These are phyloP conservation scores for Arctium lappa DNA, from an alignment of 129 eudicot species.

Conservation along the genomic window DNA sequence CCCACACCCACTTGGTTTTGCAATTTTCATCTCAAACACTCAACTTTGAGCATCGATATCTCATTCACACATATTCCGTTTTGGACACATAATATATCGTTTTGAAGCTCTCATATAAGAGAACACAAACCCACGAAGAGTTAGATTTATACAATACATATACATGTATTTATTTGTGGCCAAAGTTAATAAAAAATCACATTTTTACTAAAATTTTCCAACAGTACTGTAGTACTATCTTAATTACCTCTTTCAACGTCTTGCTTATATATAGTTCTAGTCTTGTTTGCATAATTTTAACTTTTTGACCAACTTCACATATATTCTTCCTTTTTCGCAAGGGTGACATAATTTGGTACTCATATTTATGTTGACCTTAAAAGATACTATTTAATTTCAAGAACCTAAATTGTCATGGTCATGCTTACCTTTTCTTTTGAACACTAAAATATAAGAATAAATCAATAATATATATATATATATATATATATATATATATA, in stretches of 20 bases:
- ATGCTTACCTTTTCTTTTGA: background rate
- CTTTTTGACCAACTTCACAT: background rate
- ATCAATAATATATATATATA: background rate
- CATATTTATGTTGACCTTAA: background rate
- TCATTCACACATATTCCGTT: no score
- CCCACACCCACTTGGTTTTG: no score
- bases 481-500: background rate
- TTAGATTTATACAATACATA: no score
- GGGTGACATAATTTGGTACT: background rate
- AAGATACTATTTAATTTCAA: background rate
- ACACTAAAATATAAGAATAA: background rate
- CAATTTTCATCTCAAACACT: no score
- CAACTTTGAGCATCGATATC: no score
- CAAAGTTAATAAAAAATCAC: no score
- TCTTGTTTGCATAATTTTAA: background rate
- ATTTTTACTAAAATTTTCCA: no score
- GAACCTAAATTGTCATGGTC: background rate
- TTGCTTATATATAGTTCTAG: background rate
- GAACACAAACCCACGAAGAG: no score
- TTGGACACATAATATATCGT: no score
- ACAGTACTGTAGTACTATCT: no score
- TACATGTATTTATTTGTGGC: no score
- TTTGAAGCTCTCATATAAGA: no score
- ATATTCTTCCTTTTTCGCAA: background rate
- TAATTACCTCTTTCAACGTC: background rate